Conservation (phyloP, 495 filamentous ascomycete species). For the Aspergillus saccharolyticus region DNA sequence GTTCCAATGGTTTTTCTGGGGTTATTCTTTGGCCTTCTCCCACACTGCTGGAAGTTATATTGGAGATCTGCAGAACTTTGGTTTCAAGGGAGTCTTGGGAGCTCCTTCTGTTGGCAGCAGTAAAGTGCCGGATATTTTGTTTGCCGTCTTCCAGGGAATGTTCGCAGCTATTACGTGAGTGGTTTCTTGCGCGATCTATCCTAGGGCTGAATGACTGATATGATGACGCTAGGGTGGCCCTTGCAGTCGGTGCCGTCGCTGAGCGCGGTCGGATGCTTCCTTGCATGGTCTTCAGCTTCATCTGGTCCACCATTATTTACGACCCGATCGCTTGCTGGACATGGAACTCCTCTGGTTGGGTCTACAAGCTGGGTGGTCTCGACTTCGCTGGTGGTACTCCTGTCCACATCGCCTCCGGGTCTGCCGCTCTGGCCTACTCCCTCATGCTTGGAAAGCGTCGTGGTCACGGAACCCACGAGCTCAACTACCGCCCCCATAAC, state of each 20-base stretch:
- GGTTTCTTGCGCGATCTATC: background rate
- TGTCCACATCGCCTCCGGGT: conserved; percentile 90
- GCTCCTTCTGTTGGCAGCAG: conserved; percentile 76
- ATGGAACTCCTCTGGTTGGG: conserved; percentile 89
- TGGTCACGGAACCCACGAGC: conserved; percentile 77
- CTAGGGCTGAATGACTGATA: background rate
- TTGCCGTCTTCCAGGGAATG: conserved; percentile 96
- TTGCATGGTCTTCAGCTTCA: conserved; percentile 90
- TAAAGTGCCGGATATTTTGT: conserved; percentile 82
- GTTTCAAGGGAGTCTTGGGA: conserved; percentile 74
- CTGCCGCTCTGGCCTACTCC: conserved; percentile 82
- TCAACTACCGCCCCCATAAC: conserved; percentile 97
- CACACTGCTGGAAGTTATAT: conserved; percentile 78
- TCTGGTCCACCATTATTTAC: conserved; percentile 94
- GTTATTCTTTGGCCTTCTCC: conserved; percentile 90
- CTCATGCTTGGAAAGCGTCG: conserved; percentile 79
- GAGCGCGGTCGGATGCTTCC: conserved; percentile 94
- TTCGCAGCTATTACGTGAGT: conserved; percentile 89
- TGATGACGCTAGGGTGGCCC: conserved; percentile 58
- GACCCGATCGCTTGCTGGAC: conserved; percentile 98
- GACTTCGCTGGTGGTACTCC: conserved; percentile 97
- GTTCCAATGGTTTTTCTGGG: conserved; percentile 99
- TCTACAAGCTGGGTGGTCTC: conserved; percentile 73
- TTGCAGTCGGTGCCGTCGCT: conserved; percentile 87
- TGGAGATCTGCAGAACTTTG: conserved; percentile 81